Percentiles rank a stretch among this genome's conserved stretches.
These are phyloP conservation scores for Iris pallida DNA, from an alignment of 116 monocot species.

Conservation along the genomic window DNA sequence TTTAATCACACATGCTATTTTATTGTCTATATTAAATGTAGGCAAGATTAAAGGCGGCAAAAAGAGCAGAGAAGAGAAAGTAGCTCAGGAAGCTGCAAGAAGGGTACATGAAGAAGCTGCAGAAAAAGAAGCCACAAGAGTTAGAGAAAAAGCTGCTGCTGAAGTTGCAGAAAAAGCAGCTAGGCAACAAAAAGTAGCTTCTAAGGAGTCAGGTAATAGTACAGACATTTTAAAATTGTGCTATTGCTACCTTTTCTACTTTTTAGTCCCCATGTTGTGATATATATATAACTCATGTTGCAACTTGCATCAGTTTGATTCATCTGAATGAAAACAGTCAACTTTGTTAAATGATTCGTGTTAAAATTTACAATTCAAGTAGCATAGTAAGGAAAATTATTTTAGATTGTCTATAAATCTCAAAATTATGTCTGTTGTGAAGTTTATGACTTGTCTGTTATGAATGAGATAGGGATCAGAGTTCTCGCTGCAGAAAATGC, in stretches of 20 bases:
- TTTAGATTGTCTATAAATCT: too few species aligned
- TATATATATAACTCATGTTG: background rate
- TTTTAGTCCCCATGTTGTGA: too few species aligned
- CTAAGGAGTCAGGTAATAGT: slow-evolving; percentile 7
- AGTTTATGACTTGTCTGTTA: background rate
- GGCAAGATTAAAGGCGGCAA: slow-evolving; percentile 55
- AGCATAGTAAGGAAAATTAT: background rate
- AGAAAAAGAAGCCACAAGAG: slow-evolving; percentile 32
- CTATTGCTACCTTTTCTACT: too few species aligned
- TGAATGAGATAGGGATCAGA: slow-evolving; percentile 29
- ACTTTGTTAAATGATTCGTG: background rate
- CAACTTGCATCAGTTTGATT: background rate
- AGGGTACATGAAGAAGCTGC: slow-evolving; percentile 44
- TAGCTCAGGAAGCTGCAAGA: slow-evolving; percentile 61
- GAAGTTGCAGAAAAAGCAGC: slow-evolving; percentile 9
- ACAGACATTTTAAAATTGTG: background rate
- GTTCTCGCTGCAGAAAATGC: slow-evolving; percentile 64
- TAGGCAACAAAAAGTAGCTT: slow-evolving; percentile 11
- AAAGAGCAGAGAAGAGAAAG: slow-evolving; percentile 53
- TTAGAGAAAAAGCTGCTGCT: slow-evolving; percentile 19
- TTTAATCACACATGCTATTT: background rate
- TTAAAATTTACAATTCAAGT: background rate
- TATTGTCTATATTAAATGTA: slow-evolving; percentile 15
- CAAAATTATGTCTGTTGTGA: too few species aligned
- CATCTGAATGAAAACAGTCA: background rate